A percentile compares a stretch with the other conserved stretches of the same genome.
These are phyloP conservation scores for Xylariomycetidae sp. DNA, from an alignment of 2,329 filamentous ascomycete species.

Conservation along the genomic window DNA sequence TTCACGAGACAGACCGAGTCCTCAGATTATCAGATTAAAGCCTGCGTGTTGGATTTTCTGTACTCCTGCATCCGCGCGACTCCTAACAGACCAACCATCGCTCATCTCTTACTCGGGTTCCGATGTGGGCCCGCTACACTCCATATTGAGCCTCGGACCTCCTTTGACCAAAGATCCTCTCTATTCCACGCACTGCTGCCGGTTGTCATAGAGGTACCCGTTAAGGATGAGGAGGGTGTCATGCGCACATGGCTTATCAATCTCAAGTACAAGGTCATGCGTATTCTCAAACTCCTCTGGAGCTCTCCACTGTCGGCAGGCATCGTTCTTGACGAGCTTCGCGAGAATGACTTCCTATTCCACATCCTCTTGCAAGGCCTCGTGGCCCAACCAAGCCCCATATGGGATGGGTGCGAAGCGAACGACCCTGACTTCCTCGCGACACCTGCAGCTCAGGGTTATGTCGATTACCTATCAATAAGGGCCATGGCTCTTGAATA, in stretches of 20 bases:
- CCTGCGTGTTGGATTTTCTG: slow-evolving; percentile 80
- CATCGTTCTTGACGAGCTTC: slow-evolving; percentile 73
- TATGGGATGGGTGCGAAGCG: slow-evolving; percentile 69
- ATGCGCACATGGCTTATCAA: slow-evolving; percentile 66
- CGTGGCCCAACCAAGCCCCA: slow-evolving; percentile 62
- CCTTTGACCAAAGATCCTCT: slow-evolving; percentile 68
- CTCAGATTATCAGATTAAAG: slow-evolving; percentile 74
- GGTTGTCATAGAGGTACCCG: slow-evolving; percentile 66
- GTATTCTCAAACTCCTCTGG: slow-evolving; percentile 79
- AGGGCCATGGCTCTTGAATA: slow-evolving; percentile 81
- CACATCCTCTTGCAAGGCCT: slow-evolving; percentile 68
- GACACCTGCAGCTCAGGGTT: slow-evolving; percentile 60
- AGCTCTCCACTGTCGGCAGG: slow-evolving; percentile 71
- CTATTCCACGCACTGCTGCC: slow-evolving; percentile 79
- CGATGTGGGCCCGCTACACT: slow-evolving; percentile 68
- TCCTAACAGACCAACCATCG: slow-evolving; percentile 76
- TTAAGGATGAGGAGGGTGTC: slow-evolving; percentile 51
- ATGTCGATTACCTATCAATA: slow-evolving; percentile 73
- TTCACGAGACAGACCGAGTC: slow-evolving; percentile 65
- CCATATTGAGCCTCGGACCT: slow-evolving; percentile 60
- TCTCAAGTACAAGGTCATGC: slow-evolving; percentile 64
- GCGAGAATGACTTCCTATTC: slow-evolving; percentile 75
- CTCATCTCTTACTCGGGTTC: slow-evolving; percentile 87
- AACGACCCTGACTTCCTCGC: slow-evolving; percentile 62
- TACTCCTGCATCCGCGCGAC: slow-evolving; percentile 73